Evolutionary conservation across 208 protist species (phyloP).

Genomic region (Leishmania mexicana): DNA sequence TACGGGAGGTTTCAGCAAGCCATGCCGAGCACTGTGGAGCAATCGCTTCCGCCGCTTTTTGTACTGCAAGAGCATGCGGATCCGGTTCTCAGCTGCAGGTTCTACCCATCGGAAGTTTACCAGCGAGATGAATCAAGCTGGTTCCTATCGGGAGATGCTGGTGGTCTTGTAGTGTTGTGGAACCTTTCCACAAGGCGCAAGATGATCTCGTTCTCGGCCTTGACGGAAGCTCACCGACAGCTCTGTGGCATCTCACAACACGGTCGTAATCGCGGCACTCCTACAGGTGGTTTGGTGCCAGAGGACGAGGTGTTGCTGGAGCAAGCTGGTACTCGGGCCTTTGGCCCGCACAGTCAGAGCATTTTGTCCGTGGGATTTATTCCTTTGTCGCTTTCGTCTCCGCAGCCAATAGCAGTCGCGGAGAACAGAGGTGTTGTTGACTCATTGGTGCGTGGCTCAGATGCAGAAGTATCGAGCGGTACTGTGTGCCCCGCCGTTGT

Average conservation of each 20-base stretch:
- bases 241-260: background rate
- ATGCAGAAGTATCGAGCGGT: background rate
- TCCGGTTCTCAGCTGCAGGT: conserved; percentile 58
- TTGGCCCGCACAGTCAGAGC: conserved; percentile 24
- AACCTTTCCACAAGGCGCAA: conserved; percentile 57
- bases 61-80: conserved; percentile 61
- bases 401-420: background rate
- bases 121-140: conserved; percentile 33
- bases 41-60: conserved; percentile 54
- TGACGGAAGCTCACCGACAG: conserved; percentile 17
- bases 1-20: background rate
- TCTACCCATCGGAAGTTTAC: conserved; percentile 35
- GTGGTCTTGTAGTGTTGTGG: conserved; percentile 70
- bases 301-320: background rate
- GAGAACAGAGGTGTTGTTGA: background rate
- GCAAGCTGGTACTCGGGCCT: background rate
- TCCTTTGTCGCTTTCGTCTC: conserved; percentile 8
- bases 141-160: conserved; percentile 74
- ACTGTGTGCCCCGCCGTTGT: background rate
- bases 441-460: background rate
- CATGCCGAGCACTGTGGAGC: background rate
- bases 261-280: background rate
- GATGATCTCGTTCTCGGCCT: conserved; percentile 43
- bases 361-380: conserved; percentile 34
- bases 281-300: background rate